phyloP scores from a whole-genome alignment of 116 monocot species.

The Phalaenopsis hybrid region DNA sequence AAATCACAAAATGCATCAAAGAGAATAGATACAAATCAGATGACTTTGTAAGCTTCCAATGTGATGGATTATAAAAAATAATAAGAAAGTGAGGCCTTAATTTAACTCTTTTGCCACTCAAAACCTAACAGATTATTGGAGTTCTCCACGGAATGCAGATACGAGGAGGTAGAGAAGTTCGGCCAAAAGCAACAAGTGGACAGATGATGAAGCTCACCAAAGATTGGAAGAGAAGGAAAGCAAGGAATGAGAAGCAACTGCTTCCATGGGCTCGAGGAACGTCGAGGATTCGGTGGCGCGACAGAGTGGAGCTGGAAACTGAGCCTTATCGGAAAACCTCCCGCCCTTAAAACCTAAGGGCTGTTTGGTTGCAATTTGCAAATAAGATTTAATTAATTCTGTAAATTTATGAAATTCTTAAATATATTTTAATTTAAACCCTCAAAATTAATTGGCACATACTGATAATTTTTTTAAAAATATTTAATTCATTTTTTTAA shows the following conservation, averaged over 20 bases:
- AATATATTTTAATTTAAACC: too few relatives aligned
- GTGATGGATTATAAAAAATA: neutral
- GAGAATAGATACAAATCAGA: neutral
- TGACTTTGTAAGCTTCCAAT: neutral
- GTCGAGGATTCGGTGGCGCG: neutral
- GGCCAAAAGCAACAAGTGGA: neutral
- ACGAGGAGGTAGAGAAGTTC: neutral
- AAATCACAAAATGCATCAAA: neutral
- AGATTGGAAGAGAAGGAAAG: constrained; percentile 54
- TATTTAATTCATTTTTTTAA: too few relatives aligned
- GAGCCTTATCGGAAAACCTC: constrained; percentile 16
- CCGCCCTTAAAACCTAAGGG: constrained; percentile 13
- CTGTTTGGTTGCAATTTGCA: too few relatives aligned
- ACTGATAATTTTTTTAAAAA: too few relatives aligned
- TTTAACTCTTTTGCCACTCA: neutral
- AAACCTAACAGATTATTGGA: neutral
- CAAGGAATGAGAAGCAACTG: constrained; percentile 35
- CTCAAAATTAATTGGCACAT: too few relatives aligned
- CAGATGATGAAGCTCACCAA: constrained; percentile 18
- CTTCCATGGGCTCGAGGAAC: constrained; percentile 26
- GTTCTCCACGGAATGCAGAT: neutral
- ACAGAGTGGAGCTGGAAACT: neutral
- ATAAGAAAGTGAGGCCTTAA: neutral
- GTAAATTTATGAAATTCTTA: too few relatives aligned
- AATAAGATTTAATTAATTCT: too few relatives aligned